Evolutionary conservation across 805 yeast genomes (phyloP).

Genomic region (Candida maris): DNA sequence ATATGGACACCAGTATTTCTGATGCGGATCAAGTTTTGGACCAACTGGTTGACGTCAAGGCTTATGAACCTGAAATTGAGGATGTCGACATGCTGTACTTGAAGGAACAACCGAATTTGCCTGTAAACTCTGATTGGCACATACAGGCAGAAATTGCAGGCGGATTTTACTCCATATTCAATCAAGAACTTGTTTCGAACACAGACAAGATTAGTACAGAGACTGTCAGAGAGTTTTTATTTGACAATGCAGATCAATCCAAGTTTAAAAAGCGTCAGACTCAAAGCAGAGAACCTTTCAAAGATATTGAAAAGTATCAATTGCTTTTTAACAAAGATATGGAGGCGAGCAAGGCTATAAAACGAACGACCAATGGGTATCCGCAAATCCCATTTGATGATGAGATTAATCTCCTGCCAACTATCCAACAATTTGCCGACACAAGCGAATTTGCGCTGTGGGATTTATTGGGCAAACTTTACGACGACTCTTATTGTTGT

Average conservation of each 20-base stretch:
- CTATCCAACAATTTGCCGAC: constrained; percentile 15
- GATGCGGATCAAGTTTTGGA: constrained; percentile 18
- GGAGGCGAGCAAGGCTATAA: constrained; percentile 1
- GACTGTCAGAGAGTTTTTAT: constrained; percentile 19
- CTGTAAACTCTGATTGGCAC: constrained; percentile 59
- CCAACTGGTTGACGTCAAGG: constrained; percentile 55
- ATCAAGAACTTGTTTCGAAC: constrained; percentile 16
- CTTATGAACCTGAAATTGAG: constrained; percentile 62
- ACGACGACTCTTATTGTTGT: constrained; percentile 39
- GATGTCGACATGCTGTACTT: constrained; percentile 43
- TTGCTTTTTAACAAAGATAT: constrained; percentile 16
- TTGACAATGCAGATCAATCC: constrained; percentile 14
- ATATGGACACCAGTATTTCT: constrained; percentile 6
- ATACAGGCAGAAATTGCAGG: constrained; percentile 55
- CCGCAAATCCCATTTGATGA: constrained; percentile 36
- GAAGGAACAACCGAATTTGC: constrained; percentile 40
- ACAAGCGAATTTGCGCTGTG: constrained; percentile 35
- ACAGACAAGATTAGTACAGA: constrained; percentile 16
- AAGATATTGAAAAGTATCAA: constrained; percentile 7
- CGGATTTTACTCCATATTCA: constrained; percentile 40
- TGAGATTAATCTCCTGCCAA: constrained; percentile 30
- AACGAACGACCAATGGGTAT: constrained; percentile 26
- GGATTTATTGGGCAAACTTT: constrained; percentile 60
- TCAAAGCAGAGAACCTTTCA: constrained; percentile 5
- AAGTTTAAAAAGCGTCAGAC: constrained; percentile 9